These are phyloP conservation scores for Hysterium pulicare DNA, from an alignment of 2,329 filamentous ascomycete genomes.

Conservation along the genomic window DNA sequence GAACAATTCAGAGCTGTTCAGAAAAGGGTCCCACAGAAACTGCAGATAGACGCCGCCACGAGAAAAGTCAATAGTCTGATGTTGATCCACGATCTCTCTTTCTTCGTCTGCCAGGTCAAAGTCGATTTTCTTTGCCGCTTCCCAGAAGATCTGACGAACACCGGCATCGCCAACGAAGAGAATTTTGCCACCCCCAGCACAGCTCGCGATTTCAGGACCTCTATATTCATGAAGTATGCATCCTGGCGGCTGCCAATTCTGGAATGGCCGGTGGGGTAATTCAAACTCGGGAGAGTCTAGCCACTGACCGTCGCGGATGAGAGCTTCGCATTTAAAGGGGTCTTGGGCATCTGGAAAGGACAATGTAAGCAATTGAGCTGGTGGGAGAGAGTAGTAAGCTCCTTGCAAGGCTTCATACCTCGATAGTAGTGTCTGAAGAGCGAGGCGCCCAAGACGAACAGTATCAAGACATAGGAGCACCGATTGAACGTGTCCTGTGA, in stretches of 20 bases:
- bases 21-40: conserved; percentile 62
- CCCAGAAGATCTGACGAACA: conserved; percentile 60
- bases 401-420: no score
- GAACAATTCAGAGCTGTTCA: conserved; percentile 50
- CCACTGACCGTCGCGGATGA: conserved; percentile 55
- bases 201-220: conserved; percentile 50
- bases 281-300: conserved; percentile 34
- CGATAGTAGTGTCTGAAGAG: conserved; percentile 11
- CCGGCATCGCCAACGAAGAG: conserved; percentile 61
- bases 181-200: conserved; percentile 51
- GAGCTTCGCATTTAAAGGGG: conserved; percentile 52
- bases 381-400: no score
- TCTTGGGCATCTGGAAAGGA: conserved; percentile 38
- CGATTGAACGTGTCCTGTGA: conserved; percentile 6
- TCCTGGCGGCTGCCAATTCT: conserved; percentile 58
- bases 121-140: conserved; percentile 48
- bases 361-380: no score
- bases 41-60: conserved; percentile 48
- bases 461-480: conserved; percentile 7
- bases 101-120: conserved; percentile 40
- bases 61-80: conserved; percentile 45
- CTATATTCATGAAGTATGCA: conserved; percentile 59
- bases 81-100: conserved; percentile 18
- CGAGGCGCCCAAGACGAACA: conserved; percentile 12
- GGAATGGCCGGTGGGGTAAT: conserved; percentile 33